Evolutionary conservation across 495 filamentous ascomycete genomes (phyloP), one percentile per base, ranked within the genome.

Genomic region (Podospora fimiseda): DNA sequence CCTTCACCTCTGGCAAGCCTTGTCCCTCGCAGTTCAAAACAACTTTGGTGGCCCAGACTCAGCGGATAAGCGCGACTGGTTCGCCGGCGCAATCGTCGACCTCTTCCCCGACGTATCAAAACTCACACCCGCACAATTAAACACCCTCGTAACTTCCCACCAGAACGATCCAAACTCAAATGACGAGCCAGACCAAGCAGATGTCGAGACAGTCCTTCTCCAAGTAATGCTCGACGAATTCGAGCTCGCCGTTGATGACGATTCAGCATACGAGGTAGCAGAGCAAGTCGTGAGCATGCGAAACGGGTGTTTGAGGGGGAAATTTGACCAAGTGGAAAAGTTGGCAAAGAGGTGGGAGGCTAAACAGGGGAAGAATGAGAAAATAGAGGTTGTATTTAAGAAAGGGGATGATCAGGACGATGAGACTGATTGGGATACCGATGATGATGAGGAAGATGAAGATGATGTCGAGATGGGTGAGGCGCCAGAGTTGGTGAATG

Each of bases 141-240:
- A 14, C 15, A 48, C 21, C 52, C 49, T 38, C 39, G 43, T 30
- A 7, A 23, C 23, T 15, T 39, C 50, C 36, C 21, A 16, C 23
- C 33, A 19, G 37, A 59, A 33, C 22, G 2, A 23, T 18, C 5
- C 43, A 5, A 33, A n/a, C 19, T 33, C 43, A 7, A 39, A 23
- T 30, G 64, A 67, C 0, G 87, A 91, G 52, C 89, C 86, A 23
- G 87, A 95, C 58, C 74, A 78, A n/a, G 80, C 85, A 41, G 89
- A 95, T 58, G 68, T 97, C 30, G 93, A 97, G 70, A 77, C 81
- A 40, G 81, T 89, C 11, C 72, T 97, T 48, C 70, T 94, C 22
- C 87, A 96, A 59, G 86, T 91, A 18, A 91, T 98, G 86, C 80
- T 85, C 55, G 94, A 96, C 69, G 92, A 98, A 69, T 98, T 96